Conservation (phyloP, 768 basidiomycete species). For the Dioszegia crocea region DNA sequence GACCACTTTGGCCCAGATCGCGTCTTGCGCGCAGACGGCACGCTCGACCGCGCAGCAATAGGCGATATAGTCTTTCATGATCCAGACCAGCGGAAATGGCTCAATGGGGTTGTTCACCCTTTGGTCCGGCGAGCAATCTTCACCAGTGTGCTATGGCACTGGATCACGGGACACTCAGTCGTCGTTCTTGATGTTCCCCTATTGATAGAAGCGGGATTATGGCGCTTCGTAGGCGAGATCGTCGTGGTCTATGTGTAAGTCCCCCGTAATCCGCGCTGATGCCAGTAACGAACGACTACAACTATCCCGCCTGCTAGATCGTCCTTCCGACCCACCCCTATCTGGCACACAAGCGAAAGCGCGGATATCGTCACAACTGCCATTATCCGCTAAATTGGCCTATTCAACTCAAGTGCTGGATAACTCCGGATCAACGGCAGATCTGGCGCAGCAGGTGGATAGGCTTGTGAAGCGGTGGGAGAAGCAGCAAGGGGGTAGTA, state of each 20-base stretch:
- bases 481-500: conserved; percentile 35
- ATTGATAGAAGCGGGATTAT: conserved; percentile 80
- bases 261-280: neutral
- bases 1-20: conserved; percentile 63
- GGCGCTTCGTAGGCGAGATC: conserved; percentile 75
- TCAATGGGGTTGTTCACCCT: conserved; percentile 87
- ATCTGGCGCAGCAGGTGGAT: conserved; percentile 61
- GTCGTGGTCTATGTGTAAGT: conserved; percentile 86
- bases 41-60: conserved; percentile 74
- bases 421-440: conserved; percentile 72
- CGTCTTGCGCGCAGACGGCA: conserved; percentile 65
- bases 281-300: conserved; percentile 75
- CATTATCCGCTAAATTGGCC: conserved; percentile 70
- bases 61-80: conserved; percentile 82
- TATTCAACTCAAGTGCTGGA: conserved; percentile 84
- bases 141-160: conserved; percentile 62
- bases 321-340: conserved; percentile 54
- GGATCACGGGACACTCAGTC: conserved; percentile 72
- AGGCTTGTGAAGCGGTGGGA: conserved; percentile 53
- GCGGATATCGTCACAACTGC: conserved; percentile 73
- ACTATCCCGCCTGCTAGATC: conserved; percentile 70
- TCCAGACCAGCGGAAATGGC: conserved; percentile 61
- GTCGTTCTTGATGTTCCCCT: conserved; percentile 88
- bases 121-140: conserved; percentile 77
- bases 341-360: conserved; percentile 64